These are phyloP conservation scores for Podaxis sp. DNA, from an alignment of 768 basidiomycete genomes.

Conservation along the genomic window DNA sequence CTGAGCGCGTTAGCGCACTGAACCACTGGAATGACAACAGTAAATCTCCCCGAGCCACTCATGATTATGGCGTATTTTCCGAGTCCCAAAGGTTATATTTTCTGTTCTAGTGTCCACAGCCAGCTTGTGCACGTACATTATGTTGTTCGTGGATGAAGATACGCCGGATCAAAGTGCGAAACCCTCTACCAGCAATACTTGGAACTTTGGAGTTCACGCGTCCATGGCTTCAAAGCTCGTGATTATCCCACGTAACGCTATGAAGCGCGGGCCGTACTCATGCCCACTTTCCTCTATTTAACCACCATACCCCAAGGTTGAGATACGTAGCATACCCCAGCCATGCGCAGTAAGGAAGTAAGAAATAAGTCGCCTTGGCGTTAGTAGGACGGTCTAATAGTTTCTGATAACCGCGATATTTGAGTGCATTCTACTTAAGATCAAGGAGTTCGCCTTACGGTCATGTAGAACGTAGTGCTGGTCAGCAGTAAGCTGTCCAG, in stretches of 20 bases:
- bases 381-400: conserved; percentile 46
- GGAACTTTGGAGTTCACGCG: too few species aligned
- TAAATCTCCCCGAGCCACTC: neutral
- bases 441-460: conserved; percentile 33
- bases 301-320: conserved; percentile 63
- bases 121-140: too few species aligned
- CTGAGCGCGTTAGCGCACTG: neutral
- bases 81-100: too few species aligned
- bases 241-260: neutral
- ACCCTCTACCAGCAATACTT: too few species aligned
- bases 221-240: too few species aligned
- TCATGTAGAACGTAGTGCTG: conserved; percentile 57
- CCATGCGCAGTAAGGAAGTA: conserved; percentile 69
- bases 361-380: conserved; percentile 51
- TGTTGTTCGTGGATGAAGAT: too few species aligned
- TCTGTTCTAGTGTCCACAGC: too few species aligned
- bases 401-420: conserved; percentile 32
- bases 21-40: neutral
- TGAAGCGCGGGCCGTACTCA: neutral
- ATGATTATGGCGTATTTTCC: too few species aligned
- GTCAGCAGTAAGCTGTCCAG: conserved; percentile 54
- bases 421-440: neutral
- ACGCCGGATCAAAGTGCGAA: too few species aligned
- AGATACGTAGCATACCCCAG: conserved; percentile 66
- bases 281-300: conserved; percentile 33